A percentile compares a stretch with the other conserved stretches of the same genome.
Evolutionary conservation across 352 stramenopile species (phyloP).

Genomic region (Hyphochytrium catenoides): DNA sequence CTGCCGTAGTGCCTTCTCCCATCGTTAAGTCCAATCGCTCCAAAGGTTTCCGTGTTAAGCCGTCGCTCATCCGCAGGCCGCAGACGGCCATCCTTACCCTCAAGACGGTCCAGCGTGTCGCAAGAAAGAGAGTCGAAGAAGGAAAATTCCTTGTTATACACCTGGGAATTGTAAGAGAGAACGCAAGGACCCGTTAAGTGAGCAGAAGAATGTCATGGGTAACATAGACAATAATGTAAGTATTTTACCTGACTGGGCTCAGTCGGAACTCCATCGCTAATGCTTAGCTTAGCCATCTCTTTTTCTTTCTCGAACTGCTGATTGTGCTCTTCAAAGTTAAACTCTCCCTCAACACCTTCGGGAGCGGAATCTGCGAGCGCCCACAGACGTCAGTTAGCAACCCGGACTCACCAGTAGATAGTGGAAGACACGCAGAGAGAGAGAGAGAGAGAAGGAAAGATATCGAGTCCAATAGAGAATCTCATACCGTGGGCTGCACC

Average conservation of each 20-base stretch:
- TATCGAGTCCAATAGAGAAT: too few species aligned
- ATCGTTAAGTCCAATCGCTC: slow-evolving; percentile 52
- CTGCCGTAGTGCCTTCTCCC: slow-evolving; percentile 33
- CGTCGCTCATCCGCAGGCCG: slow-evolving; percentile 45
- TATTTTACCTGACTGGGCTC: too few species aligned
- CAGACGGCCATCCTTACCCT: slow-evolving; percentile 34
- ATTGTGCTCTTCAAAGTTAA: slow-evolving; percentile 36
- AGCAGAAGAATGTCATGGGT: too few species aligned
- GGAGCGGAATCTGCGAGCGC: too few species aligned
- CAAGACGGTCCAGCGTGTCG: slow-evolving; percentile 47
- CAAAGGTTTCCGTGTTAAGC: slow-evolving; percentile 66
- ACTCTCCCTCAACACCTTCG: slow-evolving; percentile 15
- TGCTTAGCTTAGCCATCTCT: slow-evolving; percentile 30
- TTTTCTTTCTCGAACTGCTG: slow-evolving; percentile 47
- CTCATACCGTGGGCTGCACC: too few species aligned
- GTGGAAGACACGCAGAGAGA: too few species aligned
- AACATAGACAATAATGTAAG: too few species aligned
- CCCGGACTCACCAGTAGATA: too few species aligned
- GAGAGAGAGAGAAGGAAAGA: too few species aligned
- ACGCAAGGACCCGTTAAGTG: too few species aligned
- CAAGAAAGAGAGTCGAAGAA: slow-evolving; percentile 74
- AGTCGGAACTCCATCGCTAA: slow-evolving; percentile 21
- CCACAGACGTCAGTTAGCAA: too few species aligned
- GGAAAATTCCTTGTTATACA: slow-evolving; percentile 57
- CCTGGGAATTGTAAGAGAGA: too few species aligned